Evolutionary conservation across 805 yeast genomes (phyloP), one percentile per base, ranked within the genome.

Genomic region (Tetrapisispora nanseiensis): DNA sequence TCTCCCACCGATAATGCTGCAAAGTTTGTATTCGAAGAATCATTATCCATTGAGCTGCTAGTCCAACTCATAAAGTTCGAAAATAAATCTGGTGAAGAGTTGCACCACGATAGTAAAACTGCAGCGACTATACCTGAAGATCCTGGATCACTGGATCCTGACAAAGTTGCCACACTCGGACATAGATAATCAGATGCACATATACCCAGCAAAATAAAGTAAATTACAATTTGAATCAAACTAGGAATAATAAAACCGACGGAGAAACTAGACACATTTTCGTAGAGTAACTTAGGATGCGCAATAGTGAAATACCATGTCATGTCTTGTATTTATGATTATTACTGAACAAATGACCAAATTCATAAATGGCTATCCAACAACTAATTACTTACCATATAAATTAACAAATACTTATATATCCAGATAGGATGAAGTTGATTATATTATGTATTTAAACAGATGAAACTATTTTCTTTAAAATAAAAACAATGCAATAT

Each of bases 11-110:
- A 62, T 8, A 62, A 43, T 7, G 59, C 54, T 5, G 59, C 61
- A 4, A 56, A 51, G 19, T 49, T 48, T 13, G 23, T 37, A 4
- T 52, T 46, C 15, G 46, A 41, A 10, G 47, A 33, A 15, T 7
- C 16, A n/a, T 13, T 24, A 24, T 23, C 28, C 30, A 40, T 13
- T 21, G 45, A 23, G 27, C 18, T 26, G 20, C 37, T 33, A 9
- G 61, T 55, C 67, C 67, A 62, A 44, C 63, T 59, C 46, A 62
- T 51, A 29, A 62, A 50, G 45, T 61, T 62, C 10, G 67, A 61
- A 36, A 62, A 57, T 5, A 62, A 41, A 49, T 62, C 67, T 3
- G 67, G 67, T 1, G 67, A 57, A 3, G 65, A 61, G 34, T 62
- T 62, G 41, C 67, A 62, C 63, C 64, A 62, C 13, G 67, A 58